phyloP scores from a whole-genome alignment of 2,329 filamentous ascomycete species.

The Dothistroma septosporum region DNA sequence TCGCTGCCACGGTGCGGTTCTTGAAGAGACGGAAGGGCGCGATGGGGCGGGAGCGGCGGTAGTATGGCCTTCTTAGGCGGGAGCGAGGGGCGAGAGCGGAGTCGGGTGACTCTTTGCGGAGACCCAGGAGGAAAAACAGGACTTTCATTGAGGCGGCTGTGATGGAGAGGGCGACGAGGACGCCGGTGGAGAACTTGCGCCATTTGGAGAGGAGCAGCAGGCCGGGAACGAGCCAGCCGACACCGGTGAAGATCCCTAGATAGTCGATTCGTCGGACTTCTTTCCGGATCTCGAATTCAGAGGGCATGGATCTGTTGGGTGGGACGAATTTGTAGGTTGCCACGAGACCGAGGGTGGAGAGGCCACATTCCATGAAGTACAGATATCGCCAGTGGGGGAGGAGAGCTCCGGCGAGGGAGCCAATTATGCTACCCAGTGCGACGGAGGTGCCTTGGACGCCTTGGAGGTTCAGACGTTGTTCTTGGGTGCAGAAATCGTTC shows the following conservation, averaged over 20 bases:
- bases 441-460: constrained; percentile 23
- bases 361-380: constrained; percentile 13
- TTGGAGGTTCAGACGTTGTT: constrained; percentile 20
- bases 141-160: constrained; percentile 8
- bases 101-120: constrained; percentile 4
- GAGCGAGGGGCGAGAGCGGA: background rate
- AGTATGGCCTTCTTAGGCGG: background rate
- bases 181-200: constrained; percentile 1
- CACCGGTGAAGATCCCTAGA: constrained; percentile 18
- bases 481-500: constrained; percentile 20
- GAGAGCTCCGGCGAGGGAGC: constrained; percentile 21
- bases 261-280: constrained; percentile 20
- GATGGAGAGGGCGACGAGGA: constrained; percentile 12
- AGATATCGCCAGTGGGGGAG: constrained; percentile 14
- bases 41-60: constrained; percentile 17
- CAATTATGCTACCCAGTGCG: constrained; percentile 19
- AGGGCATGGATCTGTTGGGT: constrained; percentile 3
- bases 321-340: constrained; percentile 12
- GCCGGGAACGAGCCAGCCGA: constrained; percentile 10
- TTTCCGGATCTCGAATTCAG: constrained; percentile 4
- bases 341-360: constrained; percentile 8
- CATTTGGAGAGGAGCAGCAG: constrained; percentile 19
- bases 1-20: constrained; percentile 21
- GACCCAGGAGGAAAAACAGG: constrained; percentile 15
- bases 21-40: constrained; percentile 24